phyloP scores from a whole-genome alignment of 345 rosid genomes.

The Boechera stricta region DNA sequence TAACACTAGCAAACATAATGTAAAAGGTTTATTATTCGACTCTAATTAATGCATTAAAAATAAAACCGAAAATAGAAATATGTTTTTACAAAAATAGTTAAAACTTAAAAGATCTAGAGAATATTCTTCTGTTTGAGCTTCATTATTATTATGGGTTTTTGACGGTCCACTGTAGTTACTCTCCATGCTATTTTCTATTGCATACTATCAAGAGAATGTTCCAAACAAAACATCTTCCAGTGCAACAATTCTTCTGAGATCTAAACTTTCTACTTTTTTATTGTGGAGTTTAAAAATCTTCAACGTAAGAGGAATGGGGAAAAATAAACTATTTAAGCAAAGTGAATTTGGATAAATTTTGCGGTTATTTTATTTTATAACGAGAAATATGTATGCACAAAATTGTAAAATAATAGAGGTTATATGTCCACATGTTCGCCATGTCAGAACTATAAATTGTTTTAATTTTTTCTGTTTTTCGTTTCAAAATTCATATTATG shows the following conservation, averaged over 20 bases:
- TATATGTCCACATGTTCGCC: slow-evolving; percentile 7
- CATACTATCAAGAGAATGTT: slow-evolving; percentile 3
- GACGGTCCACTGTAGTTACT: not conserved
- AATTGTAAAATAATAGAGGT: slow-evolving; percentile 9
- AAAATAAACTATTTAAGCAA: not conserved
- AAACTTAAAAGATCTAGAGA: not conserved
- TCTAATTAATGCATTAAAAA: not conserved
- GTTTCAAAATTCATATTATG: not conserved
- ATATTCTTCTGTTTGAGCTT: not conserved
- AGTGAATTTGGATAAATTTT: not conserved
- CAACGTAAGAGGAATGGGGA: no score
- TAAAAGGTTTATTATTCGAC: not conserved
- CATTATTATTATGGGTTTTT: not conserved
- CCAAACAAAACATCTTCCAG: not conserved
- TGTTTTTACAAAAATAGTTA: not conserved
- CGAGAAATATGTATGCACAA: slow-evolving; percentile 1
- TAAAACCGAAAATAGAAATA: not conserved
- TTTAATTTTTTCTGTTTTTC: not conserved
- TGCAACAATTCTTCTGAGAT: slow-evolving; percentile 10
- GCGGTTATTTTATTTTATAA: not conserved
- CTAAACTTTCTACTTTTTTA: not conserved
- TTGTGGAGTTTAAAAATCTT: not conserved
- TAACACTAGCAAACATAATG: not conserved
- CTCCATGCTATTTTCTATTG: not conserved
- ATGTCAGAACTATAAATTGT: not conserved